Evolutionary conservation across 257 asterid species (phyloP).

Genomic region (Rehmannia glutinosa): DNA sequence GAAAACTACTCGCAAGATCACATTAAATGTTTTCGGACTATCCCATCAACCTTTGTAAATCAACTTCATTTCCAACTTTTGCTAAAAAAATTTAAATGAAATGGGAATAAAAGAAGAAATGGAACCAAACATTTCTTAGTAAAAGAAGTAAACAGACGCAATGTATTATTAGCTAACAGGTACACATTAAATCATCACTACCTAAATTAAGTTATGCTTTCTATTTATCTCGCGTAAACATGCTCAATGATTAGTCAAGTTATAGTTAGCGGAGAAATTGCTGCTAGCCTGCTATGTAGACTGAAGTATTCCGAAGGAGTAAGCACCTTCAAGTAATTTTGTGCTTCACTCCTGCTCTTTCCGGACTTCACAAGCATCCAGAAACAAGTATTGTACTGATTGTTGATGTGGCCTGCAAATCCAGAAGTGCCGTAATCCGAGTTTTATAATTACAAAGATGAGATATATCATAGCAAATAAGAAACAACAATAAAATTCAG

Average conservation of each 20-base stretch:
- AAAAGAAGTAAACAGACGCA: not conserved
- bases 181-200: not conserved
- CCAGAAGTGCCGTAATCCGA: not conserved
- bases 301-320: not conserved
- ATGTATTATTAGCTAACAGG: no score
- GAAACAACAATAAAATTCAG: not conserved
- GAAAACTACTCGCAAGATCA: no score
- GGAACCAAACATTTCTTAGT: not conserved
- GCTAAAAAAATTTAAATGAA: not conserved
- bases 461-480: not conserved
- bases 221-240: not conserved
- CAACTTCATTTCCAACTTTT: not conserved
- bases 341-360: constrained; percentile 73
- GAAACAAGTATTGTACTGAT: constrained; percentile 89
- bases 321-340: constrained; percentile 56
- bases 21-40: no score
- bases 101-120: not conserved
- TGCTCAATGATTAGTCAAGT: no score
- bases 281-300: not conserved
- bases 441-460: not conserved
- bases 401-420: constrained; percentile 83
- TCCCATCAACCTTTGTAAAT: not conserved
- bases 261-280: not conserved
- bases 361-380: constrained; percentile 96
- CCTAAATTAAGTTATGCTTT: not conserved